These are phyloP conservation scores for Oehlia diaphana DNA, from an alignment of 192 early-diverging fungal genomes.

Conservation along the genomic window DNA sequence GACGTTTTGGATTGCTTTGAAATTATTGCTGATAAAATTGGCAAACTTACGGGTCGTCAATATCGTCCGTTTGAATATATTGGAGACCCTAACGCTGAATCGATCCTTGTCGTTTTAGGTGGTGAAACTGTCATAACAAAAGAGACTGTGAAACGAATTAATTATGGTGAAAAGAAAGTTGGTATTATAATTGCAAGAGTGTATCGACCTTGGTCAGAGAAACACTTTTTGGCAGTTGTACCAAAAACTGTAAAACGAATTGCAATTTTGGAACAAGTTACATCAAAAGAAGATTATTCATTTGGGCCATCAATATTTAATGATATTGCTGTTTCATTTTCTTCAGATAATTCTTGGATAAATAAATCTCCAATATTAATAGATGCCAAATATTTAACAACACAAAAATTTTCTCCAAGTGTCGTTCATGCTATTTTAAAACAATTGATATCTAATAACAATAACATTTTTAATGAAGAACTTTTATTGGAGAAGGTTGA, in stretches of 20 bases:
- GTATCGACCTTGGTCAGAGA: constrained; percentile 83
- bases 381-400: constrained; percentile 40
- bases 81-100: constrained; percentile 69
- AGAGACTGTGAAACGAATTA: constrained; percentile 47
- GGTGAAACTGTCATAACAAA: constrained; percentile 52
- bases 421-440: constrained; percentile 40
- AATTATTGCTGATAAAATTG: constrained; percentile 34
- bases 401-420: constrained; percentile 33
- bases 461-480: constrained; percentile 33
- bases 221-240: constrained; percentile 66
- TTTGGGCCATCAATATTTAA: constrained; percentile 57
- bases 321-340: constrained; percentile 72
- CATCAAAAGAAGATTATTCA: constrained; percentile 20
- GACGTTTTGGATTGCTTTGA: constrained; percentile 39
- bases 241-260: constrained; percentile 68
- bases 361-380: constrained; percentile 46
- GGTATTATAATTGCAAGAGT: constrained; percentile 80
- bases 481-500: constrained; percentile 32
- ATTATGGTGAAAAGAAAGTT: constrained; percentile 36
- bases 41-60: constrained; percentile 49
- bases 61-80: constrained; percentile 85
- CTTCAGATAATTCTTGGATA: constrained; percentile 45
- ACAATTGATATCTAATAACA: constrained; percentile 24
- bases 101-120: constrained; percentile 80
- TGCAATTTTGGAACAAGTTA: constrained; percentile 73